phyloP scores from a whole-genome alignment of 2,329 filamentous ascomycete genomes.

The Aspergillus sp. region DNA sequence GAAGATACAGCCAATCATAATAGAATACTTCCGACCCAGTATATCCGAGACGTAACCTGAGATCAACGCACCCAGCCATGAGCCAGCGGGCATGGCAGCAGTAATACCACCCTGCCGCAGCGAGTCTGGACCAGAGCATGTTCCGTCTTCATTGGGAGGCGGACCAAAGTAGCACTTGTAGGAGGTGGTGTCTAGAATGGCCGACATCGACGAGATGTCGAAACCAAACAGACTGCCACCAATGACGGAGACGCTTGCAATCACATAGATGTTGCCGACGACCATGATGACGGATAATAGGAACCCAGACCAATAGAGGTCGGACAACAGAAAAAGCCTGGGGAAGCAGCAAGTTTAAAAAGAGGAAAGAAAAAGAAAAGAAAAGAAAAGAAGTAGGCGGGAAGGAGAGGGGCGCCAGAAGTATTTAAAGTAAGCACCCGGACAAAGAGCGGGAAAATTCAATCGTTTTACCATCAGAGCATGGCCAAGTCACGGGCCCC shows the following conservation, averaged over 20 bases:
- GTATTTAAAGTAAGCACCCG: background rate
- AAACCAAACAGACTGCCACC: constrained; percentile 27
- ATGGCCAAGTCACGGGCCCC: background rate
- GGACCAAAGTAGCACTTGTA: constrained; percentile 62
- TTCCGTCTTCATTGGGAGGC: constrained; percentile 43
- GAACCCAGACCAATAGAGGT: background rate
- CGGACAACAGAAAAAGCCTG: background rate
- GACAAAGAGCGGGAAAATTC: background rate
- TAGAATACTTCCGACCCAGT: constrained; percentile 45
- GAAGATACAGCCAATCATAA: constrained; percentile 43
- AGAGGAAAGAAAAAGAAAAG: background rate
- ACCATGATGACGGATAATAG: constrained; percentile 12
- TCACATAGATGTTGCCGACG: constrained; percentile 51
- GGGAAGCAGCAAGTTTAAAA: background rate
- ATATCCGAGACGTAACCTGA: constrained; percentile 50
- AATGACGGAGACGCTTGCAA: constrained; percentile 46
- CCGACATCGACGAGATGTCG: constrained; percentile 31
- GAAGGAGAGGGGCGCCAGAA: background rate
- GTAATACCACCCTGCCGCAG: constrained; percentile 60
- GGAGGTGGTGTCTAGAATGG: constrained; percentile 28
- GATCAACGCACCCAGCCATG: constrained; percentile 52
- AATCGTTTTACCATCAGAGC: background rate
- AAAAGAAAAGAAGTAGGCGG: background rate
- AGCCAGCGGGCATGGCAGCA: constrained; percentile 65
- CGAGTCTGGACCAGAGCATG: constrained; percentile 40